Evolutionary conservation across 495 filamentous ascomycete genomes (phyloP), one percentile per base, ranked within the genome.

Genomic region (Recurvomyces mirabilis): DNA sequence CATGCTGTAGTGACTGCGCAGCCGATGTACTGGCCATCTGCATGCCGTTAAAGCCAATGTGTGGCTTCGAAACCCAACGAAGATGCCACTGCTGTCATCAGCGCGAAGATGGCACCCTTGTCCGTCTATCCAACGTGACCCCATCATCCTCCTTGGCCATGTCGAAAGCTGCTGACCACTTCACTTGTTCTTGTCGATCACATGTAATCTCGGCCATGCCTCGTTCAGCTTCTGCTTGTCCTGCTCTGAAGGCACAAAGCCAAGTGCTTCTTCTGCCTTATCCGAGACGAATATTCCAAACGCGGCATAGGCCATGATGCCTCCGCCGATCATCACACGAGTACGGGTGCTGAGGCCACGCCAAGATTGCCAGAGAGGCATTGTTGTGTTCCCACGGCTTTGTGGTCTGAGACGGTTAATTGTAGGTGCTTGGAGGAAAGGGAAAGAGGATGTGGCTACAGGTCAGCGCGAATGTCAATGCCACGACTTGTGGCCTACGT

Each of bases 261-360:
- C 77, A 43, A 84, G 63, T 11, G 68, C 71, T 47, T 69, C 64
- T 59, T 84, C 82, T 1, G 76, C 74, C 38, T 68, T 66, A 28
- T 80, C 69, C n/a, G 72, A 68, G 3, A 73, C 55, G 50, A 67
- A 67, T 13, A 84, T 63, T 11, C 75, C 79, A 25, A 77, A 58
- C n/a, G 59, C 60, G 0, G 77, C 77, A 65, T 78, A 85, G 22
- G 68, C 72, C 58, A 85, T 77, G 28, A 81, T 59, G 50, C 77
- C 78, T 41, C 74, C 44, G 39, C 82, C 81, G 58, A 84, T 66
- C 21, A 78, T 54, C 39, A 79, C 63, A 34, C 79, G 74, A 5
- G 79, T 78, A 52, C 72, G 71, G 3, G 77, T 73, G 23, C 68
- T 49, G 37, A 84, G 73, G 45, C 59, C 64, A 50, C 65, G 69